phyloP scores from a whole-genome alignment of 2,329 filamentous ascomycete genomes.

The Hortaea werneckii region DNA sequence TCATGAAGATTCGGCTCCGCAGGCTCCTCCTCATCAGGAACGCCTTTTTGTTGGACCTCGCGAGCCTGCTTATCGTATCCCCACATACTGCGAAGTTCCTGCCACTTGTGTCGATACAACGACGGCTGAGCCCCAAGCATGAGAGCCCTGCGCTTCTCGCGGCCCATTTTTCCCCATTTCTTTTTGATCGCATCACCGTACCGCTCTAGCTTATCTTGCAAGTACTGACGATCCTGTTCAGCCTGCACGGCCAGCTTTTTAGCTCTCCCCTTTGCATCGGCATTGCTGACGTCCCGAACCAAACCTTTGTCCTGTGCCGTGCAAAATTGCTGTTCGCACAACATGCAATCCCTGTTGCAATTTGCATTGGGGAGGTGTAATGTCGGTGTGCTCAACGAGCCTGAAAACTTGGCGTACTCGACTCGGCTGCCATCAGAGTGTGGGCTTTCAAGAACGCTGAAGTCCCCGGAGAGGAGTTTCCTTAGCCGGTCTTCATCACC shows the following conservation, averaged over 20 bases:
- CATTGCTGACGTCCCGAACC: background rate
- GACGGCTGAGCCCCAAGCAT: conserved; percentile 6
- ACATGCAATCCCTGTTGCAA: background rate
- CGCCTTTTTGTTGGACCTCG: too few relatives aligned
- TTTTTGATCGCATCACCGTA: conserved; percentile 5
- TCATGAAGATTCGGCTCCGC: background rate
- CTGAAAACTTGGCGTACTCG: too few relatives aligned
- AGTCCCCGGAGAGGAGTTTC: too few relatives aligned
- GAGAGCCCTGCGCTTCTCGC: conserved; percentile 5
- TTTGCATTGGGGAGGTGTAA: too few relatives aligned
- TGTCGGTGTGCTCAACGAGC: too few relatives aligned
- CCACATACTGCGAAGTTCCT: background rate
- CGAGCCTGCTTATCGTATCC: background rate
- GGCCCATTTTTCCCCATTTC: conserved; percentile 5
- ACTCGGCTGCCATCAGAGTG: too few relatives aligned
- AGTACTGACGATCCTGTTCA: background rate
- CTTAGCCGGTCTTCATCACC: too few relatives aligned
- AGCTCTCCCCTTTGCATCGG: background rate
- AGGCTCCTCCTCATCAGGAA: background rate
- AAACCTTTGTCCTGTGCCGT: background rate
- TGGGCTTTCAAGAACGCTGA: too few relatives aligned
- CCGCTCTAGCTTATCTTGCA: background rate
- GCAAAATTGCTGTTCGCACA: background rate
- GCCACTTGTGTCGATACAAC: conserved; percentile 2
- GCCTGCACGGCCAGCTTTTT: background rate